Percentiles rank a stretch among this genome's conserved stretches.
These are phyloP conservation scores for Teratosphaeria destructans DNA, from an alignment of 2,329 filamentous ascomycete species.

Conservation along the genomic window DNA sequence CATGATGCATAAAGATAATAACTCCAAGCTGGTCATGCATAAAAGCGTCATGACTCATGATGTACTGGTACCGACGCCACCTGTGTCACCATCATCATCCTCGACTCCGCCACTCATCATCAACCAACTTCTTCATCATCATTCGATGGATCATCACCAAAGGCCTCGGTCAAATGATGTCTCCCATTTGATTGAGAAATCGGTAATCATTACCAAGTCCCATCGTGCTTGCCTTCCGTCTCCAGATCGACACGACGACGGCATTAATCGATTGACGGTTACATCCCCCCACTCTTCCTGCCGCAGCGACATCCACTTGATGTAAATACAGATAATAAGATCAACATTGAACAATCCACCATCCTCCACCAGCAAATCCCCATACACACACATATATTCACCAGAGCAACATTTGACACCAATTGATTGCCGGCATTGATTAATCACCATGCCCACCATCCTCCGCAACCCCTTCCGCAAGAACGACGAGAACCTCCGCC, in stretches of 20 bases:
- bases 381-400: neutral
- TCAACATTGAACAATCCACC: neutral
- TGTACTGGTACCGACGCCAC: neutral
- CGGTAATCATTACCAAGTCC: too few relatives aligned
- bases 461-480: slow-evolving; percentile 30
- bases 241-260: neutral
- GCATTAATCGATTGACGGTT: too few relatives aligned
- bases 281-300: neutral
- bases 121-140: neutral
- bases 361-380: neutral
- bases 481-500: slow-evolving; percentile 27
- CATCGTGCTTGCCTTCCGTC: neutral
- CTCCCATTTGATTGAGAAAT: too few relatives aligned
- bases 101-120: neutral
- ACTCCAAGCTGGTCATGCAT: neutral
- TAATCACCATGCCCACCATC: slow-evolving; percentile 23
- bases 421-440: neutral
- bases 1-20: neutral
- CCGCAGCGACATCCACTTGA: neutral
- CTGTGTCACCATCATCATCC: neutral
- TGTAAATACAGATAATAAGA: neutral
- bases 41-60: too few relatives aligned
- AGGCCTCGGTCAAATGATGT: too few relatives aligned
- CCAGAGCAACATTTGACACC: neutral
- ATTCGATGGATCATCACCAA: neutral